These are phyloP conservation scores for Gyromitra esculenta DNA, from an alignment of 2,329 filamentous ascomycete species.

Conservation along the genomic window DNA sequence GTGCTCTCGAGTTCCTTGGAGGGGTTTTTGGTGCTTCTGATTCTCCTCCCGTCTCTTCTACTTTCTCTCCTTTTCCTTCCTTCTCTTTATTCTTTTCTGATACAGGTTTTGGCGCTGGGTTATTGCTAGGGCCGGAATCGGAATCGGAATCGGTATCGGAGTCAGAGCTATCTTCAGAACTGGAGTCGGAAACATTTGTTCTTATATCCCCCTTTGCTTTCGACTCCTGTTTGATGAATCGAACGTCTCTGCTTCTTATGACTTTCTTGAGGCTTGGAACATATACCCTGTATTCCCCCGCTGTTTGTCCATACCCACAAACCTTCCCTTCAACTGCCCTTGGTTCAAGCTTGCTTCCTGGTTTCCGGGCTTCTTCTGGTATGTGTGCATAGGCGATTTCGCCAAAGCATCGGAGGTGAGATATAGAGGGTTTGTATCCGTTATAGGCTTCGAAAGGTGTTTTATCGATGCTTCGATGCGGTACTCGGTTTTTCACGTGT, in stretches of 20 bases:
- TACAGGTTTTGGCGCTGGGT: too few relatives aligned
- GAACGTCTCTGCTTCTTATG: background rate
- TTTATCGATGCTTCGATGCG: background rate
- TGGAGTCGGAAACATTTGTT: too few relatives aligned
- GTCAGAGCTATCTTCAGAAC: too few relatives aligned
- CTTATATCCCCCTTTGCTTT: too few relatives aligned
- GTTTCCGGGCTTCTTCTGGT: background rate
- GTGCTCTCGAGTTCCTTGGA: too few relatives aligned
- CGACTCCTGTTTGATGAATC: background rate
- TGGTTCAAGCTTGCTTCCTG: slow-evolving; percentile 1
- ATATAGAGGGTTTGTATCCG: background rate
- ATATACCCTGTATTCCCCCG: slow-evolving; percentile 1
- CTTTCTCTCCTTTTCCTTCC: too few relatives aligned
- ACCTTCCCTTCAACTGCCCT: too few relatives aligned
- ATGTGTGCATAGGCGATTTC: background rate
- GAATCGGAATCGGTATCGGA: too few relatives aligned
- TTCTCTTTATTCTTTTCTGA: too few relatives aligned
- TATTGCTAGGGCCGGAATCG: too few relatives aligned
- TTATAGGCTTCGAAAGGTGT: slow-evolving; percentile 7
- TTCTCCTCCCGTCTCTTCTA: too few relatives aligned
- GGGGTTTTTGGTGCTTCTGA: too few relatives aligned
- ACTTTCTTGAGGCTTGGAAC: background rate
- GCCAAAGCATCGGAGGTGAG: slow-evolving; percentile 19
- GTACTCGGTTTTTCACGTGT: background rate
- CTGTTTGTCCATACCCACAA: slow-evolving; percentile 5